A percentile compares a stretch with the other conserved stretches of the same genome.
phyloP scores from a whole-genome alignment of 371 early-diverging fungal species.

The Basidiobolus heterosporus region DNA sequence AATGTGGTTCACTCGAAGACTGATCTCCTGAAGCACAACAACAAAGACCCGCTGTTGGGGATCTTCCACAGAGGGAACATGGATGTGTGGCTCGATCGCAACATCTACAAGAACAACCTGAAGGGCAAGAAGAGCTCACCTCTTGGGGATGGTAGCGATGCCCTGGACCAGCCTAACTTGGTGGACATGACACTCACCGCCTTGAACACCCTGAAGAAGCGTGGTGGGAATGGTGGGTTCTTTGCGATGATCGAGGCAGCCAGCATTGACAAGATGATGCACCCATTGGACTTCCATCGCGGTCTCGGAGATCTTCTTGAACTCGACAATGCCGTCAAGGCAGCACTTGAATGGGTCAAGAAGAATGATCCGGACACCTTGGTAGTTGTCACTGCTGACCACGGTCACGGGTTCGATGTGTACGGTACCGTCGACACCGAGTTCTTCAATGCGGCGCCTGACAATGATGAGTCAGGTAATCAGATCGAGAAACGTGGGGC shows the following conservation, averaged over 20 bases:
- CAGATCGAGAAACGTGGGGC: constrained; percentile 31
- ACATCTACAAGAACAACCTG: constrained; percentile 34
- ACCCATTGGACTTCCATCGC: constrained; percentile 53
- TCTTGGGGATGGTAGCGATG: constrained; percentile 25
- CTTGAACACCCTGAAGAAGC: constrained; percentile 33
- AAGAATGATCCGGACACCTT: constrained; percentile 40
- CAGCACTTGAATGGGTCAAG: constrained; percentile 37
- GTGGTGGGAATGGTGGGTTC: constrained; percentile 47
- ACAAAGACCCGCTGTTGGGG: constrained; percentile 38
- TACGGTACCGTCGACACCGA: constrained; percentile 46
- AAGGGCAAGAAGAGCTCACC: constrained; percentile 24
- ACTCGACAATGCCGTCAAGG: constrained; percentile 45
- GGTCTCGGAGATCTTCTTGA: constrained; percentile 52
- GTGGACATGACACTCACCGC: constrained; percentile 53
- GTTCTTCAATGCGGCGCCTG: constrained; percentile 15
- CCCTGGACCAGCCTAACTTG: constrained; percentile 45
- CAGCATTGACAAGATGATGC: constrained; percentile 52
- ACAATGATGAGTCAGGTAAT: constrained; percentile 1
- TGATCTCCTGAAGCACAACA: constrained; percentile 27
- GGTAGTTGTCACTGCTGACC: constrained; percentile 55
- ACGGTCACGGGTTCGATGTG: constrained; percentile 53
- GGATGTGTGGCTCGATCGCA: constrained; percentile 57
- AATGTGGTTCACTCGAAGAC: constrained; percentile 31
- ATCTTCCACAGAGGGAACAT: constrained; percentile 42
- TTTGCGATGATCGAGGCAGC: constrained; percentile 65